Percentiles rank a stretch among this genome's conserved stretches.
phyloP scores from a whole-genome alignment of 1,284 basidiomycete species.

The Sporisorium graminicola region DNA sequence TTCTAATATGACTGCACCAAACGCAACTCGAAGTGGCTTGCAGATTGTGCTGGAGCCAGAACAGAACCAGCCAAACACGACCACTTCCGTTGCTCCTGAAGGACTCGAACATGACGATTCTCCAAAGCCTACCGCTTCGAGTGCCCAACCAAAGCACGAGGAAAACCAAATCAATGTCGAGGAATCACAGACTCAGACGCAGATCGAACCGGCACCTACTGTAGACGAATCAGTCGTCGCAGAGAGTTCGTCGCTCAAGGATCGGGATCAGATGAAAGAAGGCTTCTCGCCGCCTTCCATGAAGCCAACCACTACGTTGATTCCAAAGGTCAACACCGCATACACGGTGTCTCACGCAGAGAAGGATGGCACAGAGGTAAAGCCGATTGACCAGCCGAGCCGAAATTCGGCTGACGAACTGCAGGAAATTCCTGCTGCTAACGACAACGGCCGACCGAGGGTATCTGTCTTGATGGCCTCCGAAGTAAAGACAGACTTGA shows the following conservation, averaged over 20 bases:
- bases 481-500: neutral
- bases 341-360: neutral
- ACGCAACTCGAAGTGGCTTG: neutral
- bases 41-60: neutral
- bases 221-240: neutral
- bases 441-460: too few relatives aligned
- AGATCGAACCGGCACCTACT: constrained; percentile 9
- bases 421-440: neutral
- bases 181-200: constrained; percentile 40
- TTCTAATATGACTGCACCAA: neutral
- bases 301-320: neutral
- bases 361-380: neutral
- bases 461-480: neutral
- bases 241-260: neutral
- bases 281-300: neutral
- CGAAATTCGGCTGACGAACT: neutral
- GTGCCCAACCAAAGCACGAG: too few relatives aligned
- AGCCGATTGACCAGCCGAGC: neutral
- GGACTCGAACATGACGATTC: neutral
- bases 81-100: neutral
- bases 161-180: neutral
- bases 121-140: neutral
- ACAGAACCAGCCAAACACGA: neutral
- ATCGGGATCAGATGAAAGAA: neutral
- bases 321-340: neutral